A percentile compares a stretch with the other conserved stretches of the same genome.
Conservation (phyloP, 2,329 filamentous ascomycete species). For the Zalaria obscura region DNA sequence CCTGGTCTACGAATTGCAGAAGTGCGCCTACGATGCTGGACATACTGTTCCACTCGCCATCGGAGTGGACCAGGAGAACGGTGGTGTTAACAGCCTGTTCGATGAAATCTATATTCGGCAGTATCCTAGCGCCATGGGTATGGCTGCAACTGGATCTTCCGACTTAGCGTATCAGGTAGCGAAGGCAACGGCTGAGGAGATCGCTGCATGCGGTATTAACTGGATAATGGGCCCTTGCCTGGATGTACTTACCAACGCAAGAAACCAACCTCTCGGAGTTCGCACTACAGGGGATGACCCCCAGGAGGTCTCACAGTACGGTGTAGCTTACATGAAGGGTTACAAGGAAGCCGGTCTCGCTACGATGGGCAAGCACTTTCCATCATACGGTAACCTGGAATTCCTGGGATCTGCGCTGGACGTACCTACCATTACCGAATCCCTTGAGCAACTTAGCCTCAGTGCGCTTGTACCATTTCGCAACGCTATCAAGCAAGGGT, state of each 20-base stretch:
- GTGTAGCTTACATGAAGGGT: slow-evolving; percentile 78
- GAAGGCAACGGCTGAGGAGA: slow-evolving; percentile 83
- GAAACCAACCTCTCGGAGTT: slow-evolving; percentile 81
- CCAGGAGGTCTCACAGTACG: slow-evolving; percentile 86
- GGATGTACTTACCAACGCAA: slow-evolving; percentile 85
- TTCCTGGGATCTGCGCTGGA: slow-evolving; percentile 84
- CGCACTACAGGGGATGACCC: slow-evolving; percentile 85
- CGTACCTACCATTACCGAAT: slow-evolving; percentile 91
- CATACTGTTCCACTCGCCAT: slow-evolving; percentile 83
- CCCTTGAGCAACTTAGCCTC: slow-evolving; percentile 80
- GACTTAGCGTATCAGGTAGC: slow-evolving; percentile 81
- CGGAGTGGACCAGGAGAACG: slow-evolving; percentile 92
- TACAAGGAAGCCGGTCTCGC: slow-evolving; percentile 83
- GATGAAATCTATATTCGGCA: slow-evolving; percentile 93
- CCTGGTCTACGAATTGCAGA: slow-evolving; percentile 82
- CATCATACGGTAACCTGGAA: slow-evolving; percentile 88
- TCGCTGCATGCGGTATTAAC: slow-evolving; percentile 87
- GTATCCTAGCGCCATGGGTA: slow-evolving; percentile 92
- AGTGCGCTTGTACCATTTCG: slow-evolving; percentile 84
- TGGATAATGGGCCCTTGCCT: slow-evolving; percentile 88
- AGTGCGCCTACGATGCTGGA: slow-evolving; percentile 77
- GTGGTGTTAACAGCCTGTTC: slow-evolving; percentile 90
- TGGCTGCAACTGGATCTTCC: slow-evolving; percentile 79
- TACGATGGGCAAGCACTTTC: slow-evolving; percentile 91
- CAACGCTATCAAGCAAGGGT: slow-evolving; percentile 70